Evolutionary conservation across 2,329 filamentous ascomycete genomes (phyloP), one percentile per base, ranked within the genome.

Genomic region (Nemania abortiva): DNA sequence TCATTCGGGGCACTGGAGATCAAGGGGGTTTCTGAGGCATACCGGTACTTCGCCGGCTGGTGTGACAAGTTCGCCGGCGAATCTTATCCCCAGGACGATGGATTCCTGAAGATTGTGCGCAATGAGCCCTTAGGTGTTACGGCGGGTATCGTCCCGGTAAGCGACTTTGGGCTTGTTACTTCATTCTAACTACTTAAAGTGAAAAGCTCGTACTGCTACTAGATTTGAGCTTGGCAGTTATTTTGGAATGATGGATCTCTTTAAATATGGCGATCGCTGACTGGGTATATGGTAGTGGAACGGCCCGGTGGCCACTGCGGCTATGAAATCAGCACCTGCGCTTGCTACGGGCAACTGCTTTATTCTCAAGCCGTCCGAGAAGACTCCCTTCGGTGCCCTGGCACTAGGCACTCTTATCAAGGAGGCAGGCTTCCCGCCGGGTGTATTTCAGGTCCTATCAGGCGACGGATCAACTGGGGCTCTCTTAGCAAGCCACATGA

Each of bases 351-450:
- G 81, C 6, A 83, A 83, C 65, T 77, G 75, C 45, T 74, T 81
- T 54, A 79, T 82, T 59, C 71, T 82, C 59, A 83, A 83, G 68
- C 74, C 81, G 3, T 79, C 78, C 1, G 81, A 83, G 65, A 80
- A 82, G 65, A 77, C 80, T 4, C 82, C 81, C 2, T 76, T 72
- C 47, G 53, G 47, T 2, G 62, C 70, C 11, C 34, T 72, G 20
- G 70, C 68, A 11, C 29, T 72, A 3, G 68, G 65, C 13, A 57
- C 66, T 1, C 70, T 83, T 18, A 74, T 80, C 53, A 74, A 74
- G 27, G 74, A 81, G 63, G 81, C 81, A 1, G 81, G 81, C 0
- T 80, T 83, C 60, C 82, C 81, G 0, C 75, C 80, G 0, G 82
- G 82, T 1, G 80, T 82, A 2, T 74, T 83, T 31, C 76, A 82